Conservation (phyloP, 2,329 filamentous ascomycete species). For the Beauveria pseudobassiana region DNA sequence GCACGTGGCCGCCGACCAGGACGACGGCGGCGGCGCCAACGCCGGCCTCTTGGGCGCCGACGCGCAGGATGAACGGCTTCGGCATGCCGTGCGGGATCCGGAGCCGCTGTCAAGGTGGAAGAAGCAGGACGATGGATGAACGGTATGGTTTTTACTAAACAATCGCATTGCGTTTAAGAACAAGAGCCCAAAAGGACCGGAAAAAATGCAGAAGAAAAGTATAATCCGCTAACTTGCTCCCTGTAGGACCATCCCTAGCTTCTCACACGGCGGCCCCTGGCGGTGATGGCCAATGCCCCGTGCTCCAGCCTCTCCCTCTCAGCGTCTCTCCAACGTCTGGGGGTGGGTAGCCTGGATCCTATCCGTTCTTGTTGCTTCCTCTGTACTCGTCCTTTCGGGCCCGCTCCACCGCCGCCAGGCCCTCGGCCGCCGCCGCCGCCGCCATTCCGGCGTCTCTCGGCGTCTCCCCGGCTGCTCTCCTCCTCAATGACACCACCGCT, state of each 20-base stretch:
- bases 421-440: slow-evolving; percentile 1
- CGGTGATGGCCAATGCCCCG: slow-evolving; percentile 33
- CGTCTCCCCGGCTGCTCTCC: slow-evolving; percentile 7
- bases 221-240: neutral
- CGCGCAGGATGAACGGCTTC: slow-evolving; percentile 21
- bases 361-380: slow-evolving; percentile 33
- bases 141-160: slow-evolving; percentile 17
- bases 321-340: slow-evolving; percentile 26
- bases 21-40: slow-evolving; percentile 23
- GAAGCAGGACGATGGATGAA: slow-evolving; percentile 25
- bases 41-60: slow-evolving; percentile 14
- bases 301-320: slow-evolving; percentile 22
- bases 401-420: neutral
- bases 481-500: neutral
- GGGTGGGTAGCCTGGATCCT: slow-evolving; percentile 35
- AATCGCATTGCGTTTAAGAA: neutral
- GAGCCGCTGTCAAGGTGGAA: slow-evolving; percentile 13
- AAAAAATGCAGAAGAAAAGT: too few relatives aligned
- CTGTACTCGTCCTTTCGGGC: slow-evolving; percentile 18
- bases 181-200: too few relatives aligned
- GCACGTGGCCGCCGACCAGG: slow-evolving; percentile 29
- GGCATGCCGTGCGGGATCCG: slow-evolving; percentile 15
- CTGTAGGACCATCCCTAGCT: slow-evolving; percentile 24
- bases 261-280: slow-evolving; percentile 24
- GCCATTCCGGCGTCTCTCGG: neutral